Conservation (phyloP, 768 basidiomycete species). For the Calocybe gangraenosa region DNA sequence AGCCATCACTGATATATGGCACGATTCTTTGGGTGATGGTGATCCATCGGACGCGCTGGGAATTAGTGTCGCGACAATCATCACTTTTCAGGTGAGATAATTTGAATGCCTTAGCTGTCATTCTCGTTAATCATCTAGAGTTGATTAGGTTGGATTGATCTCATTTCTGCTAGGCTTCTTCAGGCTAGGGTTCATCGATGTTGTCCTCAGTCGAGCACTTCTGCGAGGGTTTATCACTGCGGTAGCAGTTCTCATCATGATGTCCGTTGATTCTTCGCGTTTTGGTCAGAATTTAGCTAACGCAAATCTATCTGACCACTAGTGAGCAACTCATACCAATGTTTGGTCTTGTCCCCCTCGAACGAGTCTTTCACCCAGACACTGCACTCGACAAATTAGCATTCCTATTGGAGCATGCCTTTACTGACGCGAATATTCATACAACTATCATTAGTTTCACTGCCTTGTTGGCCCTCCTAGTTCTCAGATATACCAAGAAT, state of each 20-base stretch:
- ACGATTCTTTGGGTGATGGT: slow-evolving; percentile 38
- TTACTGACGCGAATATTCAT: slow-evolving; percentile 52
- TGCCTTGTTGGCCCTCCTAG: slow-evolving; percentile 62
- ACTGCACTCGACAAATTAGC: slow-evolving; percentile 72
- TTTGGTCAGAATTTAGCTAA: not conserved
- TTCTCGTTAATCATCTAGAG: not conserved
- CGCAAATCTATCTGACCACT: not conserved
- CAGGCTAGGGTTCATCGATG: slow-evolving; percentile 89
- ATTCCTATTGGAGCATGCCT: slow-evolving; percentile 64
- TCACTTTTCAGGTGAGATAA: slow-evolving; percentile 70
- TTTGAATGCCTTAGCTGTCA: not conserved
- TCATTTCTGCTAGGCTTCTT: slow-evolving; percentile 85
- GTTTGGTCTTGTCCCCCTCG: slow-evolving; percentile 68
- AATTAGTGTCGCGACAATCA: slow-evolving; percentile 70
- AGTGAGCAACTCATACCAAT: slow-evolving; percentile 88
- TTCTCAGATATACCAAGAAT: slow-evolving; percentile 53
- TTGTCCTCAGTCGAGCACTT: slow-evolving; percentile 85
- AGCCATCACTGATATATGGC: slow-evolving; percentile 67
- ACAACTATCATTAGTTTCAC: slow-evolving; percentile 77
- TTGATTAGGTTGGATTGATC: slow-evolving; percentile 69
- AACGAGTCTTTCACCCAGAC: slow-evolving; percentile 52
- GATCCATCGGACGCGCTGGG: slow-evolving; percentile 47
- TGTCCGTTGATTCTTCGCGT: slow-evolving; percentile 39
- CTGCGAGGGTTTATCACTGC: slow-evolving; percentile 86
- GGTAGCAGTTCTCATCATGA: slow-evolving; percentile 79